Conservation (phyloP, 208 protist species). For the Acanthamoeba royreba region DNA sequence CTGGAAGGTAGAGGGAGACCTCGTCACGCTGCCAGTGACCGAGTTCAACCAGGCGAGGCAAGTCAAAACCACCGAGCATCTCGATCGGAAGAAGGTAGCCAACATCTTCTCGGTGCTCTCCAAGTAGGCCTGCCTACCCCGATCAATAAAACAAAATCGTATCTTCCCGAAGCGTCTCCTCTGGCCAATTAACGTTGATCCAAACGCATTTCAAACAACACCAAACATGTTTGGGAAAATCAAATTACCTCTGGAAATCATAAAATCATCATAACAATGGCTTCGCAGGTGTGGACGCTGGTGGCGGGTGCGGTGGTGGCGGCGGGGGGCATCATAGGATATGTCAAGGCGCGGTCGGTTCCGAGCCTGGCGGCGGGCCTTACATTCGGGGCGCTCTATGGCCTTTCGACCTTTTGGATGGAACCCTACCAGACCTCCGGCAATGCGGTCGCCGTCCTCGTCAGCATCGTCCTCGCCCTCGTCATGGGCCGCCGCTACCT, state of each 20-base stretch:
- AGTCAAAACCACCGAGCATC: background rate
- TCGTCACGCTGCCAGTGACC: conserved; percentile 27
- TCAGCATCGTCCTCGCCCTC: background rate
- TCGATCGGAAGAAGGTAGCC: background rate
- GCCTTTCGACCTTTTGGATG: background rate
- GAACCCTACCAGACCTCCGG: background rate
- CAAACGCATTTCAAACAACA: too few relatives aligned
- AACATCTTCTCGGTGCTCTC: background rate
- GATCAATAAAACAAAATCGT: background rate
- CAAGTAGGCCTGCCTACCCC: background rate
- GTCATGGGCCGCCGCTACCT: background rate
- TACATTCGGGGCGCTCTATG: background rate
- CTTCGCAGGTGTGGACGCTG: background rate
- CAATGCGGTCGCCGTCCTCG: background rate
- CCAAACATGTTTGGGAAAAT: background rate
- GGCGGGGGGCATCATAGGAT: background rate
- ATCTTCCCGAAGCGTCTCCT: too few relatives aligned
- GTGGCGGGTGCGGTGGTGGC: background rate
- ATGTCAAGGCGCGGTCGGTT: background rate
- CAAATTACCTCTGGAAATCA: too few relatives aligned
- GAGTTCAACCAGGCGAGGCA: conserved; percentile 48
- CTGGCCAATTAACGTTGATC: too few relatives aligned
- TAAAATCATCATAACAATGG: background rate
- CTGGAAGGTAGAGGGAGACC: conserved; percentile 4
- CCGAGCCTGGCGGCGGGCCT: background rate